phyloP scores from a whole-genome alignment of 164 flowering plant genomes.

The Houttuynia cordata region DNA sequence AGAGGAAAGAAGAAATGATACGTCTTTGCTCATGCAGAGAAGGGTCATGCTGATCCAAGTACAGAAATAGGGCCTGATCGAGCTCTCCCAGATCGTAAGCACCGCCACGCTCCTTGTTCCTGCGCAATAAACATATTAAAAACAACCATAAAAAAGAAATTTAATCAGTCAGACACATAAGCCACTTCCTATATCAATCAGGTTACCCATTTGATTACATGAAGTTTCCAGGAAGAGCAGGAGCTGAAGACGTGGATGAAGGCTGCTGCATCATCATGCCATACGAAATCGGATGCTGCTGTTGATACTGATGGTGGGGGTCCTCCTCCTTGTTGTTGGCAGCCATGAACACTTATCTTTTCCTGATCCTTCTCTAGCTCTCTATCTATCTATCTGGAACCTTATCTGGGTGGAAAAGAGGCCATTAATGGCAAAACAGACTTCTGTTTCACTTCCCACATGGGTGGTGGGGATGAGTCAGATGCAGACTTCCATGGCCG shows the following conservation, averaged over 20 bases:
- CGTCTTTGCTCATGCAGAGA: constrained; percentile 51
- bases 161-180: neutral
- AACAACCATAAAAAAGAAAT: neutral
- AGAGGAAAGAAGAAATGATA: constrained; percentile 4
- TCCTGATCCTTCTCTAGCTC: no score
- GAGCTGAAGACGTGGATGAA: constrained; percentile 29
- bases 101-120: constrained; percentile 43
- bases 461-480: constrained; percentile 5
- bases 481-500: constrained; percentile 8
- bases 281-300: constrained; percentile 33
- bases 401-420: neutral
- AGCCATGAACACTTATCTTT: no score
- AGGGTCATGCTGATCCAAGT: constrained; percentile 63
- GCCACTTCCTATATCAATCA: no score
- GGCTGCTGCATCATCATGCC: constrained; percentile 59
- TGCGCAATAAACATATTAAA: constrained; percentile 16
- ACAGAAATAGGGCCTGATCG: constrained; percentile 91
- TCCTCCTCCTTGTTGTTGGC: constrained; percentile 12
- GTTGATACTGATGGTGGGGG: no score
- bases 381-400: neutral
- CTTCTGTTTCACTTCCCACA: constrained; percentile 7
- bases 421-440: constrained; percentile 32
- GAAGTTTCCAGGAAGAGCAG: constrained; percentile 41
- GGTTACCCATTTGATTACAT: constrained; percentile 28
- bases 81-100: constrained; percentile 87